Base-by-base conservation (phyloP, 257 asterid genomes). In the Paraleonurus japonicus region DNA sequence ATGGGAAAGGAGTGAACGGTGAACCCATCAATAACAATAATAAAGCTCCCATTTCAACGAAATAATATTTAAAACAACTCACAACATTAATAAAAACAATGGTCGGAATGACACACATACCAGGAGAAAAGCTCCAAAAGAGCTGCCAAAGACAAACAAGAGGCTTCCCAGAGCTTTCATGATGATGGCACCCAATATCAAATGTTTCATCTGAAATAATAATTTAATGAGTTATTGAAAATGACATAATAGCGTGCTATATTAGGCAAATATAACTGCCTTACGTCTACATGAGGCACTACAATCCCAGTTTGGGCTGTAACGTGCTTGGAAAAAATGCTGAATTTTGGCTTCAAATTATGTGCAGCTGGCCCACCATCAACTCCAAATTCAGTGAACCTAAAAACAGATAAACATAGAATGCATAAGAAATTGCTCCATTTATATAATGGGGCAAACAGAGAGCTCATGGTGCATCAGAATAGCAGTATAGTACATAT, bases 331-430 rank as follows among this genome's bases (percentile, higher is more conserved):
- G 89, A 79, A 79, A 95, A 90, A 51, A 76, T 82, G 54, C 69
- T 79, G 80, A 88, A 87, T 79, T 95, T 95, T 1, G 97, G 95
- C 72, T 61, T 76, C 75, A 95, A 69, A 12, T 83, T 73, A 79
- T 80, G 81, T 3, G 90, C 97, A 20, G 98, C 95, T 65, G 88
- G 89, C 41, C 99, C 99, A 32, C 99, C 99, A 80, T 95, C 93
- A 59, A 53, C 79, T 17, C 98, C 98, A 32, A 88, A 89, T 76
- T 87, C 98, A 70, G 43, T 86, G 81, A 87, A 88, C 87, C 99
- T 92, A 35, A 22, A 72, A 60, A 60, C 20, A 43, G 48, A 26
- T 55, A 13, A 10, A 64, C 11, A 51, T 28, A 67, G 1, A 64
- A 63, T 28, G 35, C 72, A 67, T 6, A 47, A 51, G 66, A 47